Percentiles rank a stretch among this genome's conserved stretches.
These are phyloP conservation scores for Leccinum broughii DNA, from an alignment of 768 basidiomycete species.

Conservation along the genomic window DNA sequence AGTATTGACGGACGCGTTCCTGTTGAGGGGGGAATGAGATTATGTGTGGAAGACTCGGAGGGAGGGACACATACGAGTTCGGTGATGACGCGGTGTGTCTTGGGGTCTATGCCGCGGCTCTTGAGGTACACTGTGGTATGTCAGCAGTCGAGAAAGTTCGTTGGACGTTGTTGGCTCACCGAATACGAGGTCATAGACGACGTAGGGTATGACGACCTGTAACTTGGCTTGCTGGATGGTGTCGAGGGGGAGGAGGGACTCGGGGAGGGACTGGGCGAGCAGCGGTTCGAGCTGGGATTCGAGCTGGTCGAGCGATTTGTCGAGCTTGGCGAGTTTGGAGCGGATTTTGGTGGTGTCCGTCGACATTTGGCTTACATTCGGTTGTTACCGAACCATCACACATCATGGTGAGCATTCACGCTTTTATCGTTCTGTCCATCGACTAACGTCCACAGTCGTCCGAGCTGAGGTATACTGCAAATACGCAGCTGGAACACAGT, in stretches of 20 bases:
- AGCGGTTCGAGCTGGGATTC: conserved; percentile 67
- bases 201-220: conserved; percentile 77
- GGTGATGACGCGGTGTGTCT: conserved; percentile 70
- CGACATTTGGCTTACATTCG: conserved; percentile 31
- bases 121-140: conserved; percentile 70
- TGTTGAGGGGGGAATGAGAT: conserved; percentile 21
- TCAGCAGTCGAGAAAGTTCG: background rate
- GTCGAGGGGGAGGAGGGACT: conserved; percentile 62
- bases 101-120: conserved; percentile 76
- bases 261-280: conserved; percentile 64
- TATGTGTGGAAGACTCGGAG: background rate
- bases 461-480: conserved; percentile 93
- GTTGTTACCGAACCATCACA: background rate
- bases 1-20: conserved; percentile 79
- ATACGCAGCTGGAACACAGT: conserved; percentile 95
- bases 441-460: conserved; percentile 59
- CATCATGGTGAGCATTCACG: conserved; percentile 20
- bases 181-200: conserved; percentile 83
- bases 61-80: conserved; percentile 41
- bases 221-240: conserved; percentile 81
- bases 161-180: conserved; percentile 46
- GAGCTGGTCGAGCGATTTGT: conserved; percentile 64
- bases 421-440: background rate
- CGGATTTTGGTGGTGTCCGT: conserved; percentile 37
- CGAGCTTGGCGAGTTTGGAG: conserved; percentile 46